Evolutionary conservation across 768 basidiomycete genomes (phyloP).

Genomic region (Tulasnella sp.): DNA sequence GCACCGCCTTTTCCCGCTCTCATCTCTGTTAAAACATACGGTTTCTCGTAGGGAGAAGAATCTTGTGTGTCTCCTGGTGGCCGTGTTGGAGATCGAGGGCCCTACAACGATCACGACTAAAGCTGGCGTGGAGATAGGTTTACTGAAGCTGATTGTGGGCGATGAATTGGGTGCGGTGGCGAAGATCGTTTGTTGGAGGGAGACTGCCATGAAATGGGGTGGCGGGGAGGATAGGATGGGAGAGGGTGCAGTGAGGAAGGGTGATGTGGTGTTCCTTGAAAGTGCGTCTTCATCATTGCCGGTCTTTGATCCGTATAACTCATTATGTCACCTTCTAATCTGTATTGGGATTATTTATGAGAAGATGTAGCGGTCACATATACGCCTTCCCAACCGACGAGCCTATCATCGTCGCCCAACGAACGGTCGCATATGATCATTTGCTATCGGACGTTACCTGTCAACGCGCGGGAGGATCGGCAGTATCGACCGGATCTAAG

Average conservation of each 20-base stretch:
- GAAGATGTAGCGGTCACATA: slow-evolving; percentile 5
- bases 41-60: slow-evolving; percentile 29
- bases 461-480: slow-evolving; percentile 42
- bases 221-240: slow-evolving; percentile 28
- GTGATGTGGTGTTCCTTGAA: slow-evolving; percentile 60
- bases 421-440: slow-evolving; percentile 51
- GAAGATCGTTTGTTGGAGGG: slow-evolving; percentile 69
- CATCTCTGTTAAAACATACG: slow-evolving; percentile 23
- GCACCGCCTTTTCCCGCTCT: slow-evolving; percentile 44
- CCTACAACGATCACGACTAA: slow-evolving; percentile 58
- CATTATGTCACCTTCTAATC: too few relatives aligned
- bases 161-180: slow-evolving; percentile 56
- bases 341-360: background rate
- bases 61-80: slow-evolving; percentile 44
- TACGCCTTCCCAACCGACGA: slow-evolving; percentile 15
- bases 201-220: slow-evolving; percentile 64
- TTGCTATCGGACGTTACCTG: slow-evolving; percentile 69
- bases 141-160: slow-evolving; percentile 61
- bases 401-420: slow-evolving; percentile 57
- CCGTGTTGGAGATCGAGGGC: slow-evolving; percentile 64
- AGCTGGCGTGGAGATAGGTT: slow-evolving; percentile 54
- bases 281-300: slow-evolving; percentile 34
- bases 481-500: slow-evolving; percentile 60
- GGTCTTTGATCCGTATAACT: background rate
- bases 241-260: slow-evolving; percentile 43